Conservation (phyloP, 2,329 filamentous ascomycete genomes). For the Monilinia vaccinii-corymbosi region DNA sequence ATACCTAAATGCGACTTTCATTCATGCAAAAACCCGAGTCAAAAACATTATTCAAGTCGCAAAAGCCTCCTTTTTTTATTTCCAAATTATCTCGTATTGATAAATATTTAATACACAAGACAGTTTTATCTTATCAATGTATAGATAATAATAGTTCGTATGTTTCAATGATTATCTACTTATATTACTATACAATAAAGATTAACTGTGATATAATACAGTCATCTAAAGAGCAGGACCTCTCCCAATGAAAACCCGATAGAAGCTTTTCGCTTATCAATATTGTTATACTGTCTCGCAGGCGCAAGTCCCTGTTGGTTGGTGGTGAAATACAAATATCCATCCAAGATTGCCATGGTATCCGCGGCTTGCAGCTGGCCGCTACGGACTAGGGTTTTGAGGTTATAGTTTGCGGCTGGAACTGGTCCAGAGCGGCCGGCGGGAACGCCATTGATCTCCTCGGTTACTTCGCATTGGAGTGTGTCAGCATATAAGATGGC, state of each 20-base stretch:
- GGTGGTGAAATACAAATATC: neutral
- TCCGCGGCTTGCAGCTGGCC: neutral
- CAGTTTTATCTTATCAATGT: too few species aligned
- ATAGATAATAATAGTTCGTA: too few species aligned
- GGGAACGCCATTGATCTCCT: neutral
- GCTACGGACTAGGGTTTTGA: neutral
- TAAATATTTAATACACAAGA: too few species aligned
- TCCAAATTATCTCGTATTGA: too few species aligned
- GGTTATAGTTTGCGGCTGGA: neutral
- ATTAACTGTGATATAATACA: too few species aligned
- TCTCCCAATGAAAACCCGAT: neutral
- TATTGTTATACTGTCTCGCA: neutral
- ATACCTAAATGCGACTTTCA: too few species aligned
- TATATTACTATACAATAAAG: too few species aligned
- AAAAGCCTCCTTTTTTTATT: too few species aligned
- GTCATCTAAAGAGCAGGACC: neutral
- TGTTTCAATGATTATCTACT: too few species aligned
- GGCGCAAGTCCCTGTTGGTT: neutral
- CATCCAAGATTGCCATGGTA: constrained; percentile 2
- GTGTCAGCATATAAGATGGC: neutral
- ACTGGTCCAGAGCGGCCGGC: neutral
- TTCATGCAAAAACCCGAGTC: too few species aligned
- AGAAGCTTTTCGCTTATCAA: neutral
- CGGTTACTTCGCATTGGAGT: neutral
- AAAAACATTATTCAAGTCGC: too few species aligned